Conservation (phyloP, 2,329 filamentous ascomycete species). For the Fusarium sp. region DNA sequence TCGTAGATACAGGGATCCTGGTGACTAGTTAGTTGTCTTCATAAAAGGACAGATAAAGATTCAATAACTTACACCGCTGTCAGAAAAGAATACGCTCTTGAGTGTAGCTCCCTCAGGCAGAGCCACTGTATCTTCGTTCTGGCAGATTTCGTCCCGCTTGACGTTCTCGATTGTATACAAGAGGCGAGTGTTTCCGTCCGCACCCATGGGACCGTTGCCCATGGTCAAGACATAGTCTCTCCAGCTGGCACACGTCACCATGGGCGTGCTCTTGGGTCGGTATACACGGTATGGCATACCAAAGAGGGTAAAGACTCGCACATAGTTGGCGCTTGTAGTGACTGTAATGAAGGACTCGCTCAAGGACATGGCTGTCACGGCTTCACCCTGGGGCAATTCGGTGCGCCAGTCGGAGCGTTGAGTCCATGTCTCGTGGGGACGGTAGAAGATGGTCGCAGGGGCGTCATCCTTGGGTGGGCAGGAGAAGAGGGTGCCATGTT, state of each 20-base stretch:
- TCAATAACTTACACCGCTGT: constrained; percentile 76
- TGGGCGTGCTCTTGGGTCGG: constrained; percentile 88
- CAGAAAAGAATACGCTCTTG: constrained; percentile 90
- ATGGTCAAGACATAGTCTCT: constrained; percentile 96
- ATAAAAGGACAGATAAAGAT: background rate
- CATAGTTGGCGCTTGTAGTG: constrained; percentile 87
- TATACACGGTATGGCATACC: constrained; percentile 91
- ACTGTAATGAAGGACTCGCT: constrained; percentile 93
- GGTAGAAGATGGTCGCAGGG: constrained; percentile 90
- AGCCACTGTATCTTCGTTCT: constrained; percentile 92
- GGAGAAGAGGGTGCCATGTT: constrained; percentile 87
- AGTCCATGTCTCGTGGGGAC: constrained; percentile 97
- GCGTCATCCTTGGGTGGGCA: constrained; percentile 75
- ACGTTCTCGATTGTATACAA: constrained; percentile 95
- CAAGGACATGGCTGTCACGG: constrained; percentile 87
- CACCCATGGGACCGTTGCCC: constrained; percentile 87
- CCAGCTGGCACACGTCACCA: constrained; percentile 94
- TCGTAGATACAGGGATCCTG: constrained; percentile 97
- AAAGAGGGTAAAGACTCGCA: constrained; percentile 92
- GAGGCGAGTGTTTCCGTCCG: constrained; percentile 81
- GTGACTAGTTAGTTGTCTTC: constrained; percentile 8
- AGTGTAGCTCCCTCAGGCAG: constrained; percentile 80
- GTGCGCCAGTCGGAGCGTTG: constrained; percentile 91
- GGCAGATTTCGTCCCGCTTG: constrained; percentile 92
- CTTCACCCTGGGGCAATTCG: constrained; percentile 86